Base-by-base conservation (phyloP, 1,139 yeast species). In the Candida sp. region DNA sequence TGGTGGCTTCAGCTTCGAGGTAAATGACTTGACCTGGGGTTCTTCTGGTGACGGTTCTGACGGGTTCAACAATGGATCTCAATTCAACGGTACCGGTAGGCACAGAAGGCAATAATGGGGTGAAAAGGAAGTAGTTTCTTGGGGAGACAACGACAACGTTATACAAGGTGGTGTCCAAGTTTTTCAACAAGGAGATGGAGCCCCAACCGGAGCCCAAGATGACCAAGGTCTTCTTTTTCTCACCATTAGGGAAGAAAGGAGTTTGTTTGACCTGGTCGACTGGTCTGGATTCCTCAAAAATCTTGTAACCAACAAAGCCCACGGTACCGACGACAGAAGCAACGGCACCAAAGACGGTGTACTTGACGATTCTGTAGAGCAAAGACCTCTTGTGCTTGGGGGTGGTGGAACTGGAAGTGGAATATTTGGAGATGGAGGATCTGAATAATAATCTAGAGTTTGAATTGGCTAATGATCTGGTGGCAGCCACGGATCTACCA, bases 141-240 rank as follows among this genome's bases (percentile, higher is more conserved):
- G 98, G 98, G 35, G 97, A 90, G 47, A 93, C 88, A 50, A 93
- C 86, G 50, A 90, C 86, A 49, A 93, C 97, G 67, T 93, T 90
- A 75, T 92, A 93, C 67, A 87, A 76, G 44, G 93, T 77, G 47
- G 97, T 88, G 69, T 93, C 97, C 69, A 93, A 79, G 67, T 87
- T 84, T 75, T 91, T 92, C 70, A 93, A 79, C 59, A 92, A 74
- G 3, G 94, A 84, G 48, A 89, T 85, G 12, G 96, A 84, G 52
- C 96, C 98, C 98, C 98, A 93, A 52, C 98, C 98, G 42, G 96
- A 84, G 53, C 98, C 98, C 61, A 93, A 81, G 58, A 93, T 85
- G 50, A 93, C 96, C 65, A 93, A 75, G 43, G 93, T 91, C 77
- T 93, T 93, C 80, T 90, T 90, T 67, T 87, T 84, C 53, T 90